Evolutionary conservation across 2,329 filamentous ascomycete genomes (phyloP).

Genomic region (Chaetomium strumarium): DNA sequence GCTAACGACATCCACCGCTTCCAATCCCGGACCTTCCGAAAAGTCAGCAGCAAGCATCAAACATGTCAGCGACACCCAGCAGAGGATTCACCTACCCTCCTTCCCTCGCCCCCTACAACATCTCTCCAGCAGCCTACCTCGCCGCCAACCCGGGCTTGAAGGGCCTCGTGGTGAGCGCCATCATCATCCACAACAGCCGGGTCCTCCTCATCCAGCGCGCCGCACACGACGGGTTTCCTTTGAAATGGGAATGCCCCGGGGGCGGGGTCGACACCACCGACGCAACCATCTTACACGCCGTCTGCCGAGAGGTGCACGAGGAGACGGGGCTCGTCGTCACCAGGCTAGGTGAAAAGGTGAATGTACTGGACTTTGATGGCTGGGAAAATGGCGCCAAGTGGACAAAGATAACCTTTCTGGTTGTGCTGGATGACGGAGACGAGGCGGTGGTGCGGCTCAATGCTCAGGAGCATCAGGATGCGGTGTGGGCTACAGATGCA

Average conservation of each 20-base stretch:
- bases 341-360: neutral
- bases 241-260: slow-evolving; percentile 21
- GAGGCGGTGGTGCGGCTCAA: slow-evolving; percentile 8
- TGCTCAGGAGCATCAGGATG: slow-evolving; percentile 18
- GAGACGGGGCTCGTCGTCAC: slow-evolving; percentile 17
- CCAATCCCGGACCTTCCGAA: too few species aligned
- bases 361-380: slow-evolving; percentile 15
- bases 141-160: slow-evolving; percentile 8
- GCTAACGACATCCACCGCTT: too few species aligned
- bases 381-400: neutral
- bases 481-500: slow-evolving; percentile 12
- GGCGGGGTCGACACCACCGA: slow-evolving; percentile 18
- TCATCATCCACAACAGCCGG: slow-evolving; percentile 12
- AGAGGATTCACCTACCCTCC: neutral
- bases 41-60: too few species aligned
- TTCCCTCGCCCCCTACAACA: slow-evolving; percentile 6
- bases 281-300: slow-evolving; percentile 9
- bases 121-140: slow-evolving; percentile 8
- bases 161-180: slow-evolving; percentile 17
- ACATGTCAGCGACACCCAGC: too few species aligned
- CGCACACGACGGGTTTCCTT: slow-evolving; percentile 20
- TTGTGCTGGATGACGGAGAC: neutral
- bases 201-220: slow-evolving; percentile 23
- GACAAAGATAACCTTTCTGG: slow-evolving; percentile 20
- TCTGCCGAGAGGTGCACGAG: slow-evolving; percentile 18